A percentile compares a stretch with the other conserved stretches of the same genome.
Conservation (phyloP, 495 filamentous ascomycete genomes). For the Mycothermus thermophilus region DNA sequence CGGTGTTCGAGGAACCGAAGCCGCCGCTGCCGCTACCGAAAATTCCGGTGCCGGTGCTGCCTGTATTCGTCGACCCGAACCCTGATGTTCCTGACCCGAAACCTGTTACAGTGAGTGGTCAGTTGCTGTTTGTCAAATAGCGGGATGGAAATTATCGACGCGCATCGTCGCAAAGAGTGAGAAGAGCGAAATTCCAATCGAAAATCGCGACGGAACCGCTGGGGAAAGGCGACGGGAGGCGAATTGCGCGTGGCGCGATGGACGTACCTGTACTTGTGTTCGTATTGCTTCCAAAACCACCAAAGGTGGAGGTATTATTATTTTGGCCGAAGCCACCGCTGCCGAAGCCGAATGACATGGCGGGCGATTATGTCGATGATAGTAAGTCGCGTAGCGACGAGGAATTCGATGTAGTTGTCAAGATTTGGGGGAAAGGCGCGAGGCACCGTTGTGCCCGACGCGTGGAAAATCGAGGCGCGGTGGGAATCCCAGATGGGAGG, state of each 20-base stretch:
- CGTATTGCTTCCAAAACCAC: slow-evolving; percentile 42
- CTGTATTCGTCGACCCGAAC: slow-evolving; percentile 18
- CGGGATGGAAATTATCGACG: too few relatives aligned
- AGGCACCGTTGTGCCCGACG: slow-evolving; percentile 4
- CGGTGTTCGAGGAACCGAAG: slow-evolving; percentile 32
- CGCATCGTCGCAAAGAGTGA: too few relatives aligned
- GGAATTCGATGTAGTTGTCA: too few relatives aligned
- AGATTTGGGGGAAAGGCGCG: slow-evolving; percentile 3
- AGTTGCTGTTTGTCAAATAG: too few relatives aligned
- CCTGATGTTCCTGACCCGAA: slow-evolving; percentile 35
- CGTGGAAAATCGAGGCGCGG: not conserved
- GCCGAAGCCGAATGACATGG: slow-evolving; percentile 36
- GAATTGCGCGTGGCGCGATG: not conserved
- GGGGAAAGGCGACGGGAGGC: slow-evolving; percentile 3
- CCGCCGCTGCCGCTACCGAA: slow-evolving; percentile 34
- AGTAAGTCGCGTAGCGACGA: not conserved
- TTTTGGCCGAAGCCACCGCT: slow-evolving; percentile 46
- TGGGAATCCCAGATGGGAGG: not conserved
- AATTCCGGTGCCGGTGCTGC: slow-evolving; percentile 16
- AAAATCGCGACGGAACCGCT: too few relatives aligned
- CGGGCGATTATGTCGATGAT: slow-evolving; percentile 9
- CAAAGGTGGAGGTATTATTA: slow-evolving; percentile 41
- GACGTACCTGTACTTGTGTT: slow-evolving; percentile 32
- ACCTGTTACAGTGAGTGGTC: slow-evolving; percentile 15
- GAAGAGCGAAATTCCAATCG: too few relatives aligned